A percentile compares a stretch with the other conserved stretches of the same genome.
Conservation (phyloP, 352 stramenopile genomes). For the Elongisporangium undulatum region DNA sequence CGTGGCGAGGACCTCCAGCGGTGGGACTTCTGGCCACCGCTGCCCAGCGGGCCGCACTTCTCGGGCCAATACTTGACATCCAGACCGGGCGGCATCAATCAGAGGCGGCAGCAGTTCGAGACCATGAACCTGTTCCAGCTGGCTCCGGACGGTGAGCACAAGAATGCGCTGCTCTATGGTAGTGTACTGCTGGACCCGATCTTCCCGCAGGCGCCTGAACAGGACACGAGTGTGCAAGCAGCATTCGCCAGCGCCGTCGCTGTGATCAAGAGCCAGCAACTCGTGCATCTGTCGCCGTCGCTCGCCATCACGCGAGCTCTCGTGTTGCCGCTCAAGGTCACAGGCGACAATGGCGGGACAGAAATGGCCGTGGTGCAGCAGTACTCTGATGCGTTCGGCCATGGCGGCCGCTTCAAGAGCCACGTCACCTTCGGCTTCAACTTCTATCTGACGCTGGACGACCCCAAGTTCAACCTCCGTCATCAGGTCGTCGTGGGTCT, state of each 20-base stretch:
- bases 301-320: conserved; percentile 24
- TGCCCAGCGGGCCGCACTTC: conserved; percentile 37
- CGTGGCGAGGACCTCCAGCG: conserved; percentile 14
- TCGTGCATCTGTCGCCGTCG: conserved; percentile 36
- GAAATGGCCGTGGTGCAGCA: conserved; percentile 69
- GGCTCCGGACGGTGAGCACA: conserved; percentile 5
- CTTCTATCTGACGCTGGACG: conserved; percentile 64
- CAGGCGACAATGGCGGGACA: conserved; percentile 61
- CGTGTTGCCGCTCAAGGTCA: conserved; percentile 46
- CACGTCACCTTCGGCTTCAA: conserved; percentile 70
- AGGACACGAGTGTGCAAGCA: conserved; percentile 35
- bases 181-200: conserved; percentile 46
- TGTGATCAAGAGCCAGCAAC: conserved; percentile 27
- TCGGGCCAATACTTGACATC: conserved; percentile 56
- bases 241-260: conserved; percentile 35
- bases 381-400: conserved; percentile 22
- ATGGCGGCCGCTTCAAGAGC: conserved; percentile 44
- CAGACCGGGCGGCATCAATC: conserved; percentile 32
- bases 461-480: conserved; percentile 39
- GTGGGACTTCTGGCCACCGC: conserved; percentile 70
- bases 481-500: conserved; percentile 64
- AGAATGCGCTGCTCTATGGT: conserved; percentile 58
- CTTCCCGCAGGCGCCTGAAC: conserved; percentile 16
- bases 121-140: conserved; percentile 61
- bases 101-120: conserved; percentile 43